phyloP scores from a whole-genome alignment of 805 yeast genomes.

The Zygosaccharomyces bisporus region DNA sequence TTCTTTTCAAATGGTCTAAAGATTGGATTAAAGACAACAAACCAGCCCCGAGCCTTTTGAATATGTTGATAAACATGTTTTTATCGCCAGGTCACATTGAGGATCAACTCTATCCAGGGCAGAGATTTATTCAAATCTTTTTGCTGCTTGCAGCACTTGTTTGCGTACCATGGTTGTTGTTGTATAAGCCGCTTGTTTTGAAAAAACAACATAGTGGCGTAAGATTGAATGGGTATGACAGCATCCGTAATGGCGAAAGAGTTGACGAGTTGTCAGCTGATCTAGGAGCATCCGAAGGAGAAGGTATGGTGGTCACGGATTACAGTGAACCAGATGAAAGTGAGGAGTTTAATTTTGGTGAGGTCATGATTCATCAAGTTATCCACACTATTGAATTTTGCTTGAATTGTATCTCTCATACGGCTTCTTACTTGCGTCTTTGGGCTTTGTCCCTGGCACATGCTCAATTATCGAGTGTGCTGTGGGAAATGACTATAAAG shows the following conservation, averaged over 20 bases:
- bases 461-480: slow-evolving; percentile 89
- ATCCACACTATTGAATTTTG: slow-evolving; percentile 98
- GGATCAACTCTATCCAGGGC: slow-evolving; percentile 77
- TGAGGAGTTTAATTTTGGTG: slow-evolving; percentile 75
- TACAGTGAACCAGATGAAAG: slow-evolving; percentile 41
- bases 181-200: slow-evolving; percentile 76
- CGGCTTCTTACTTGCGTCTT: slow-evolving; percentile 91
- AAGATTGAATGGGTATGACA: slow-evolving; percentile 41
- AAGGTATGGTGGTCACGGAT: slow-evolving; percentile 44
- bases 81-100: slow-evolving; percentile 85
- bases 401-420: slow-evolving; percentile 94
- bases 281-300: slow-evolving; percentile 38
- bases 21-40: slow-evolving; percentile 78
- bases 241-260: slow-evolving; percentile 23
- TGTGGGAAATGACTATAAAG: slow-evolving; percentile 93
- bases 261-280: slow-evolving; percentile 21
- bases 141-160: slow-evolving; percentile 71
- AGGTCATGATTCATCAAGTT: slow-evolving; percentile 93
- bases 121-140: slow-evolving; percentile 66
- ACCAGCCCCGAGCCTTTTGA: slow-evolving; percentile 89
- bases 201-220: slow-evolving; percentile 50
- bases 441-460: slow-evolving; percentile 98
- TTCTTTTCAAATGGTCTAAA: slow-evolving; percentile 89
- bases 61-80: slow-evolving; percentile 95
- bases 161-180: slow-evolving; percentile 89